phyloP scores from a whole-genome alignment of 345 rosid species.

The Lagerstroemia speciosa region DNA sequence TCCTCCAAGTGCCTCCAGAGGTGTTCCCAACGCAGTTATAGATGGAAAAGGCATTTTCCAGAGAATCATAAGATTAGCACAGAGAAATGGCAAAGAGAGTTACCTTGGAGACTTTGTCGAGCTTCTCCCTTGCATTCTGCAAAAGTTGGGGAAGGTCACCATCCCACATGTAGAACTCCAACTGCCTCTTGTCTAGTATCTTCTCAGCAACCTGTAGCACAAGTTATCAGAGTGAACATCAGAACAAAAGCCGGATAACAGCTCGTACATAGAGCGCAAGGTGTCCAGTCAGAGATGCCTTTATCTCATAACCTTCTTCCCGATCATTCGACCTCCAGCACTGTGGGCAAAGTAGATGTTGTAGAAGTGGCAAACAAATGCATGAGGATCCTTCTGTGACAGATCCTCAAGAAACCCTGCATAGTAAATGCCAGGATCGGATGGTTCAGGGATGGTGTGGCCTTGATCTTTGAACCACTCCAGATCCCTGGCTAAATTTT shows the following conservation, averaged over 20 bases:
- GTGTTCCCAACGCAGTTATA: neutral
- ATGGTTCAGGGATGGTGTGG: conserved; percentile 19
- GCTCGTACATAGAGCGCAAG: neutral
- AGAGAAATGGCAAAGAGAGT: neutral
- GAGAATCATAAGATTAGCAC: neutral
- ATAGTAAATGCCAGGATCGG: conserved; percentile 13
- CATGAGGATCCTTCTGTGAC: conserved; percentile 22
- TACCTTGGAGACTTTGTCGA: conserved; percentile 72
- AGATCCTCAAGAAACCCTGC: conserved; percentile 16
- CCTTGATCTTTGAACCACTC: conserved; percentile 23
- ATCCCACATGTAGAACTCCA: conserved; percentile 89
- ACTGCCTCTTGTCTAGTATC: conserved; percentile 53
- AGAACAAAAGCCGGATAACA: neutral
- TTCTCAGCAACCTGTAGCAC: conserved; percentile 52
- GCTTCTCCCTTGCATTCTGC: conserved; percentile 77
- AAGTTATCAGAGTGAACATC: neutral
- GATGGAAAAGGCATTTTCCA: neutral
- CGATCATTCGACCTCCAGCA: conserved; percentile 26
- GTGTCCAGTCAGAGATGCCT: no score
- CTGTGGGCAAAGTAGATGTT: conserved; percentile 22
- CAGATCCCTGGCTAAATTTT: conserved; percentile 14
- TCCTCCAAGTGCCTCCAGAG: neutral
- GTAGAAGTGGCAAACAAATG: conserved; percentile 26
- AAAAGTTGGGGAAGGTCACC: conserved; percentile 63
- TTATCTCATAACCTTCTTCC: conserved; percentile 12